A percentile compares a stretch with the other conserved stretches of the same genome.
Conservation (phyloP, 805 yeast species). For the Saccharomycopsis oosterbeekiorum region DNA sequence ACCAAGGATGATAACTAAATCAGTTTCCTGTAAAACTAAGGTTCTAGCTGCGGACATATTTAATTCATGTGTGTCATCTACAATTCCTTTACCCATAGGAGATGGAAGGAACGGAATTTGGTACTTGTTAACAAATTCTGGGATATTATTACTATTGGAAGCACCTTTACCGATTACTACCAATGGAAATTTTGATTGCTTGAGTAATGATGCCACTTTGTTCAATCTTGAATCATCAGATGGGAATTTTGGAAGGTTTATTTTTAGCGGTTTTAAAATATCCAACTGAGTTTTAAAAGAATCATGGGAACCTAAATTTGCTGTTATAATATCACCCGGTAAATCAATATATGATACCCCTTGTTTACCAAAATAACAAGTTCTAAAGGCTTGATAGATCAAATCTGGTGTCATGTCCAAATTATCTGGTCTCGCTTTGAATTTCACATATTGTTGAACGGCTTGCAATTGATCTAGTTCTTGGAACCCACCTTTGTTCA, state of each 20-base stretch:
- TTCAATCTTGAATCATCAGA: constrained; percentile 30
- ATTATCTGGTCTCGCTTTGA: constrained; percentile 38
- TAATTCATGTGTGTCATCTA: constrained; percentile 36
- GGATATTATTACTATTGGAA: constrained; percentile 34
- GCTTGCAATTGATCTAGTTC: constrained; percentile 56
- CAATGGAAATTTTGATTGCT: constrained; percentile 36
- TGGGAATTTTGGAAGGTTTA: constrained; percentile 22
- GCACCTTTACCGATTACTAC: constrained; percentile 62
- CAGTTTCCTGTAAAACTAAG: constrained; percentile 45
- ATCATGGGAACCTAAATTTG: not conserved
- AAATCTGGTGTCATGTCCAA: not conserved
- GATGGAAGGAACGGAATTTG: constrained; percentile 55
- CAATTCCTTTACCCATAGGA: constrained; percentile 71
- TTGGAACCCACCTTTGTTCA: constrained; percentile 57
- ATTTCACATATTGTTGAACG: constrained; percentile 40
- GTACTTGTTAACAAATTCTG: constrained; percentile 33
- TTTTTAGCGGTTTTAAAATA: not conserved
- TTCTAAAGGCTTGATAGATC: constrained; percentile 35
- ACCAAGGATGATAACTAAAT: constrained; percentile 50
- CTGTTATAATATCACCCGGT: constrained; percentile 34
- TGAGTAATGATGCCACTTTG: constrained; percentile 28
- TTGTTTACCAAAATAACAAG: constrained; percentile 39
- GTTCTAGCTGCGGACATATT: constrained; percentile 60
- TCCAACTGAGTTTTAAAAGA: not conserved
- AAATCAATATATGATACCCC: constrained; percentile 57